Conservation (phyloP, 1,284 basidiomycete genomes). For the Sporisorium scitamineum region DNA sequence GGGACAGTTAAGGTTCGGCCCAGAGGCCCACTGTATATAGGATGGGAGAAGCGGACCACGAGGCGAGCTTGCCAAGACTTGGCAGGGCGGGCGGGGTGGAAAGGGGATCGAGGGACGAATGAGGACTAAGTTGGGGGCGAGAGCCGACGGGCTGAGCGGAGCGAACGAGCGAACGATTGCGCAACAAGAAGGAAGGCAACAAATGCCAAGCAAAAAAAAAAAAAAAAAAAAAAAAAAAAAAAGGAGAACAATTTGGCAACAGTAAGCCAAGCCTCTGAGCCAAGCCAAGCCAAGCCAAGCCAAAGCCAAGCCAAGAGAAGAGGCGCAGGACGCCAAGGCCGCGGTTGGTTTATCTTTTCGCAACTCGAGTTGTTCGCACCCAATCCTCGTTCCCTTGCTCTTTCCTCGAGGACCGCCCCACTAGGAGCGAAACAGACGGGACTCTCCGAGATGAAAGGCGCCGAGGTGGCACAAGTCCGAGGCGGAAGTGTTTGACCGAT, state of each 20-base stretch:
- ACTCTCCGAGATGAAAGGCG: too few relatives aligned
- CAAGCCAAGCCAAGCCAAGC: conserved; percentile 12
- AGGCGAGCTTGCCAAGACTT: conserved; percentile 39
- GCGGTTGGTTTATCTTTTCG: conserved; percentile 7
- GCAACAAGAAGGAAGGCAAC: not conserved
- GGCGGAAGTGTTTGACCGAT: not conserved
- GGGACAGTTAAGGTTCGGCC: not conserved
- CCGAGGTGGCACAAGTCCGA: too few relatives aligned
- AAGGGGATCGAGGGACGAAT: not conserved
- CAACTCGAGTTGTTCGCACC: not conserved
- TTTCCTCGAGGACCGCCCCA: too few relatives aligned
- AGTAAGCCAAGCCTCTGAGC: conserved; percentile 6
- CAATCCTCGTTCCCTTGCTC: not conserved
- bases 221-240: not conserved
- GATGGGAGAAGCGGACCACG: conserved; percentile 19
- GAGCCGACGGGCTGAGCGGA: not conserved
- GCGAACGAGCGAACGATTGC: not conserved
- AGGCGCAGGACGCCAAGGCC: conserved; percentile 1
- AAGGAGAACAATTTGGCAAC: not conserved
- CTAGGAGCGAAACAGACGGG: too few relatives aligned
- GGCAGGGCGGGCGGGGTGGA: not conserved
- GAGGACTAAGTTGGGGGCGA: not conserved
- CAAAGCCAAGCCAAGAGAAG: conserved; percentile 1
- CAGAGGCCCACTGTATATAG: conserved; percentile 23
- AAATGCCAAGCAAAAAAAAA: conserved; percentile 7